Conservation (phyloP, 1,284 basidiomycete genomes). For the Porphyrellus sp. region DNA sequence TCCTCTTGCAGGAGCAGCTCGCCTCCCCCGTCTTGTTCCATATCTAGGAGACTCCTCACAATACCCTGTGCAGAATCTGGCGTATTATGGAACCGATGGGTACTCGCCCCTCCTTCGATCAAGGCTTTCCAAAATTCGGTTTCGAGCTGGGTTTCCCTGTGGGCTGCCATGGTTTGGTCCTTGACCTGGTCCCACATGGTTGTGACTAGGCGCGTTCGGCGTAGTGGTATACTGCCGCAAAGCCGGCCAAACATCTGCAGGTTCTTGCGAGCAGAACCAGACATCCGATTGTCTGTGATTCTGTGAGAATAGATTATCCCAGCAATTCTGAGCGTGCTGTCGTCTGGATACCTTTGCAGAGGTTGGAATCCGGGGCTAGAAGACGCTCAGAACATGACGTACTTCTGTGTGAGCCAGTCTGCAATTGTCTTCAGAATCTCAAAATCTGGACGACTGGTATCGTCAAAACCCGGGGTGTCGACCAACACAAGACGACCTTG, state of each 20-base stretch:
- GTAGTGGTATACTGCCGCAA: constrained; percentile 13
- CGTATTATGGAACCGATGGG: constrained; percentile 12
- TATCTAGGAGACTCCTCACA: not conserved
- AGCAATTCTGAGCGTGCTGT: constrained; percentile 23
- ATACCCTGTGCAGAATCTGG: not conserved
- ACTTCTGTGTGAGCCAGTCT: constrained; percentile 26
- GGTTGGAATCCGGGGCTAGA: not conserved
- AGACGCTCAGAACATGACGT: not conserved
- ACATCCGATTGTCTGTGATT: constrained; percentile 47
- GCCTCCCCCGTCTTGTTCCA: not conserved
- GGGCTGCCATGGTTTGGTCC: constrained; percentile 9
- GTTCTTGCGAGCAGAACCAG: constrained; percentile 43
- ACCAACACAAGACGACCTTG: constrained; percentile 27
- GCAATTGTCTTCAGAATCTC: constrained; percentile 27
- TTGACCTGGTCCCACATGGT: constrained; percentile 33
- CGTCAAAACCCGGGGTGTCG: constrained; percentile 31
- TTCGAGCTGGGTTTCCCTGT: constrained; percentile 25
- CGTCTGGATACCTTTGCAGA: constrained; percentile 13
- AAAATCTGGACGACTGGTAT: constrained; percentile 24
- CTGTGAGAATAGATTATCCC: constrained; percentile 51
- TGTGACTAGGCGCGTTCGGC: constrained; percentile 40
- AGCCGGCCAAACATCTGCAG: constrained; percentile 43
- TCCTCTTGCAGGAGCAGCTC: constrained; percentile 25
- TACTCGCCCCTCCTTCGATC: constrained; percentile 34
- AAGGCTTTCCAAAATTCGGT: constrained; percentile 29